Evolutionary conservation across 2,329 filamentous ascomycete species (phyloP).

Genomic region (Ophiostoma perfectum): DNA sequence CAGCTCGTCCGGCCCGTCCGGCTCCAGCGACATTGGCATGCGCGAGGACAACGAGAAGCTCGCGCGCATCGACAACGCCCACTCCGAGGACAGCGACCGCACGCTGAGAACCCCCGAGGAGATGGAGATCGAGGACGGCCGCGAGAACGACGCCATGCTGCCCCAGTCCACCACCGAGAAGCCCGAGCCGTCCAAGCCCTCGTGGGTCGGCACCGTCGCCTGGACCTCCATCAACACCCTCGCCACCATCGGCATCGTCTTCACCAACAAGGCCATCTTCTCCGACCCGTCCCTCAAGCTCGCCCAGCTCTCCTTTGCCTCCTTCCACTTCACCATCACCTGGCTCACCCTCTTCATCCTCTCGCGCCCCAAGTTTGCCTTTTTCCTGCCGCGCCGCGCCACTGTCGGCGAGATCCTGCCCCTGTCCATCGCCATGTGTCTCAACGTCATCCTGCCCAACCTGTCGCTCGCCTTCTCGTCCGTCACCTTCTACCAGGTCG

Average conservation of each 20-base stretch:
- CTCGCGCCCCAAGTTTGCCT: conserved; percentile 52
- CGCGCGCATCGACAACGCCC: conserved; percentile 29
- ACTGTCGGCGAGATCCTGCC: conserved; percentile 55
- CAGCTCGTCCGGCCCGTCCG: conserved; percentile 35
- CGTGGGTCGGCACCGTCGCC: conserved; percentile 38
- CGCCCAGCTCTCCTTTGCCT: conserved; percentile 60
- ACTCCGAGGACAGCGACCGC: conserved; percentile 32
- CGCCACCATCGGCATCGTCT: conserved; percentile 61
- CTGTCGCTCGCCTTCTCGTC: conserved; percentile 62
- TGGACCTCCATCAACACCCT: conserved; percentile 60
- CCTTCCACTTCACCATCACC: conserved; percentile 64
- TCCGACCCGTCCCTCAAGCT: conserved; percentile 56
- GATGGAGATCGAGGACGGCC: conserved; percentile 37
- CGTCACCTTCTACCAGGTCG: conserved; percentile 66
- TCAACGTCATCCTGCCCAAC: conserved; percentile 65
- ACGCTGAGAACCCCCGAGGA: conserved; percentile 33
- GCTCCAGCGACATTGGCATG: conserved; percentile 33
- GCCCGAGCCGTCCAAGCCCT: conserved; percentile 34
- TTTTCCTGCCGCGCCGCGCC: conserved; percentile 55
- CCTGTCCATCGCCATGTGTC: conserved; percentile 60
- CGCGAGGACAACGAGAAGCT: conserved; percentile 33
- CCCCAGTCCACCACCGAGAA: conserved; percentile 32
- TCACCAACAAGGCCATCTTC: conserved; percentile 67
- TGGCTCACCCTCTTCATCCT: conserved; percentile 58
- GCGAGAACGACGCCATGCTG: conserved; percentile 41